Percentiles rank a stretch among this genome's conserved stretches.
phyloP scores from a whole-genome alignment of 1,284 basidiomycete species.

The Gomphus bonarii region DNA sequence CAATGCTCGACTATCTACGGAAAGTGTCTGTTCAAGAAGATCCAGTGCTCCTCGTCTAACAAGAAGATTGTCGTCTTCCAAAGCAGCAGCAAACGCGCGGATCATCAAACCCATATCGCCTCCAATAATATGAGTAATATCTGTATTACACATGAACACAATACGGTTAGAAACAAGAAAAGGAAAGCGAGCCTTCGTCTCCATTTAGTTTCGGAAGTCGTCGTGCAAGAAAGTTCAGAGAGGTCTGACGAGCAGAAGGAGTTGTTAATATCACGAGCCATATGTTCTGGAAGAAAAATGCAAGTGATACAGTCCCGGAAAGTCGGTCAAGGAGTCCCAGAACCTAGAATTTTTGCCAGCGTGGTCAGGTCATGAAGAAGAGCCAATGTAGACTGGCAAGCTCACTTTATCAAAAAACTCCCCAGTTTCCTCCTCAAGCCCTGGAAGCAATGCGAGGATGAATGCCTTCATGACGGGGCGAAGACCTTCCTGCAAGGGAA shows the following conservation, averaged over 20 bases:
- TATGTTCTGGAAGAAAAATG: constrained; percentile 92
- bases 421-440: constrained; percentile 90
- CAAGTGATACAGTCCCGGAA: constrained; percentile 69
- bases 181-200: constrained; percentile 45
- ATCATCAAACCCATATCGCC: constrained; percentile 89
- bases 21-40: constrained; percentile 65
- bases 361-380: constrained; percentile 2
- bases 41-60: constrained; percentile 79
- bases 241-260: constrained; percentile 77
- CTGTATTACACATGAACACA: constrained; percentile 27
- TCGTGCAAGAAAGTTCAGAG: constrained; percentile 80
- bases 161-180: constrained; percentile 2
- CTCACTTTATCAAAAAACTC: constrained; percentile 92
- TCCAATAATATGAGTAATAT: constrained; percentile 67
- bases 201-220: constrained; percentile 61
- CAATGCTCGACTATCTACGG: constrained; percentile 61
- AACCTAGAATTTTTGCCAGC: constrained; percentile 41
- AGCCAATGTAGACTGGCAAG: background rate
- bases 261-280: constrained; percentile 91
- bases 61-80: constrained; percentile 85
- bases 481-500: constrained; percentile 75
- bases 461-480: constrained; percentile 91
- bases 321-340: constrained; percentile 73
- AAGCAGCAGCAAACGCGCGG: constrained; percentile 77
- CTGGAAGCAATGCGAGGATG: constrained; percentile 87